Evolutionary conservation across 2,329 filamentous ascomycete genomes (phyloP), one percentile per base, ranked within the genome.

Genomic region (Epichloe coenophiala): DNA sequence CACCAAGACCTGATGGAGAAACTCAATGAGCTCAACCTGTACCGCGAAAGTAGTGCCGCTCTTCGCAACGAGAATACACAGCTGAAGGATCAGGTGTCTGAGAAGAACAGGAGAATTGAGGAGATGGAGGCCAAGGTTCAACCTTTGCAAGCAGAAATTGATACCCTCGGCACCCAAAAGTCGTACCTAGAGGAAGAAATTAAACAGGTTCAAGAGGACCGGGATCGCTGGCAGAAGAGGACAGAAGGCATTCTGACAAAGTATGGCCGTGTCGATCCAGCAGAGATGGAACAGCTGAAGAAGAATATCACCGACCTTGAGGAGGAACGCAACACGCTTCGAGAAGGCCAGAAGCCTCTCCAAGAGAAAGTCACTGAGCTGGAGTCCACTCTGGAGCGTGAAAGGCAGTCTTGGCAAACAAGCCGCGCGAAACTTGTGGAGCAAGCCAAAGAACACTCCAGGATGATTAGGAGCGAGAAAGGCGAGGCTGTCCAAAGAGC

Each of bases 181-280:
- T 80, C 84, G 54, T 86, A 84, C 57, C 85, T 90, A 60, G 84
- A 94, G 57, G 88, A 88, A 12, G 91, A 97, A 63, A 80, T 96
- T 62, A 88, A 86, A 60, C 78, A 96, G 55, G 76, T 97, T 9
- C 86, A 94, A 57, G 86, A 93, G 60, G 91, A 97, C 63, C 84
- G 93, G 15, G 91, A 97, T 63, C 81, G 88, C 52, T 96, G 91
- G 87, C 89, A 95, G 68, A 91, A 96, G 72, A 84, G 93, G 23
- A 94, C 89, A 1, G 89, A 97, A 63, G 88, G 94, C 58, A 96
- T 98, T 54, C 78, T 98, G 47, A 89, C 88, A 57, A 96, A 95
- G 64, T 96, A 97, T 62, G 90, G 95, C 58, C 87, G 91, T 51
- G 88, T 94, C 48, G 93, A 98, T 62, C 91, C 93, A 42, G 88